Evolutionary conservation across 306 rosid genomes (phyloP), one percentile per base, ranked within the genome.

Genomic region (Trichosanthes truncata): DNA sequence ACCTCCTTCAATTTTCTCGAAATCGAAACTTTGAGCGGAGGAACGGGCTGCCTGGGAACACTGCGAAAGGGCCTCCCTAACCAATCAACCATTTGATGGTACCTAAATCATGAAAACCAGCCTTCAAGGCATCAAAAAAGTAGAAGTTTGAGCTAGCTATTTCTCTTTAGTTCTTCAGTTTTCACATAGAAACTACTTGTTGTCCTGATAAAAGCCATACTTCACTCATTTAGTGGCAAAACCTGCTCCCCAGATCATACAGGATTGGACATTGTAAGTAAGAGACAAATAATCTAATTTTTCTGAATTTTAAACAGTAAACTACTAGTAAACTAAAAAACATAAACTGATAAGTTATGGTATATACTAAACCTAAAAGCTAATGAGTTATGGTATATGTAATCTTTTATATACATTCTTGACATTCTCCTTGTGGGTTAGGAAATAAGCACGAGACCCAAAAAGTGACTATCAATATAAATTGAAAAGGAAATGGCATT

Each of bases 1-100:
- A 80, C 81, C 80, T 91, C 97, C 87, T 92, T 94, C 81, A 94
- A 66, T 83, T 94, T 94, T 89, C 87, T 91, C 23, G 97, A 91
- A 74, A 92, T 79, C 18, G 95, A 88, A 29, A 92, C 88, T 72
- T 77, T 88, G 52, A 92, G 92, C 0, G 95, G 97, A 3, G 85
- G 89, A 84, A 94, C 76, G 3, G 71, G 71, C 1, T 88, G 88
- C 76, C 89, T 77, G 3, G 94, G 98, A 84, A 94, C 91, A 7
- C 69, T 84, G 45, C 93, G 84, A 69, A 83, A 83, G 4, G 98
- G 97, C 72, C 77, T 87, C 80, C 95, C 97, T 80, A 92, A 80
- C 98, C 98, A 94, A 23, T 94, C 97, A 80, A 77, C 85, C 98
- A 92, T 94, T 87, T 91, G 89, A 83, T 92, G 90, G 80, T 92